Base-by-base conservation (phyloP, 208 protist genomes). In the Wallacemonas sp. region DNA sequence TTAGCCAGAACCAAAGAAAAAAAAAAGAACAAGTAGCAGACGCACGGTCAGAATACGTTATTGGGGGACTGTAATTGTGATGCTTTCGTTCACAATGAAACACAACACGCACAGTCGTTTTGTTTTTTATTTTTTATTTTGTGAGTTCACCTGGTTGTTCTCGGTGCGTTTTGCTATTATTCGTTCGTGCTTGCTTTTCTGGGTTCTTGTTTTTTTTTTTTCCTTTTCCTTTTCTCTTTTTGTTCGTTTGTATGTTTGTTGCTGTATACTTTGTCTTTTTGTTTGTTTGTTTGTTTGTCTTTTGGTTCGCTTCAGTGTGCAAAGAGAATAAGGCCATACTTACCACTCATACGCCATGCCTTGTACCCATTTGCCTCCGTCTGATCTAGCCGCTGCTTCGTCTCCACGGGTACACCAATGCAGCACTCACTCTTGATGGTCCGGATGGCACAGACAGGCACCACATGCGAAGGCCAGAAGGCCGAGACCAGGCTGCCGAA, bases 361-460 rank as follows among this genome's bases (percentile, higher is more conserved):
- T 58, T 58, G 51, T 58, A 58, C 4, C 51, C 51, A 21, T 62
- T 62, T 22, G 55, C 59, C 22, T 66, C 34, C n/a, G 8, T 36
- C 4, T 27, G 26, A 36, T 95, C 87, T 41, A 95, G 67, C 31
- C 28, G 49, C 34, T 71, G 41, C 75, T 94, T 90, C 22, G 42
- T 44, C 15, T 65, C 70, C 0, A 62, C 67, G 15, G 82, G 47
- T n/a, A 95, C 81, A 5, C 91, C 91, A 1, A 93, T 51, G 51
- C 85, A 90, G 58, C 71, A 66, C 72, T 96, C 91, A 66, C 88
- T 94, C 83, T 97, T 97, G 38, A 92, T 83, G 12, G 92, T 97
- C 17, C 92, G 86, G n/a, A 97, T 74, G 1, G 78, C 68, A 66
- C 75, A 82, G 22, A 97, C 79, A 15, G 90, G 86, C 22, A 96